A percentile compares a stretch with the other conserved stretches of the same genome.
phyloP scores from a whole-genome alignment of 169 alveolate species.

The Plasmodium malariae region DNA sequence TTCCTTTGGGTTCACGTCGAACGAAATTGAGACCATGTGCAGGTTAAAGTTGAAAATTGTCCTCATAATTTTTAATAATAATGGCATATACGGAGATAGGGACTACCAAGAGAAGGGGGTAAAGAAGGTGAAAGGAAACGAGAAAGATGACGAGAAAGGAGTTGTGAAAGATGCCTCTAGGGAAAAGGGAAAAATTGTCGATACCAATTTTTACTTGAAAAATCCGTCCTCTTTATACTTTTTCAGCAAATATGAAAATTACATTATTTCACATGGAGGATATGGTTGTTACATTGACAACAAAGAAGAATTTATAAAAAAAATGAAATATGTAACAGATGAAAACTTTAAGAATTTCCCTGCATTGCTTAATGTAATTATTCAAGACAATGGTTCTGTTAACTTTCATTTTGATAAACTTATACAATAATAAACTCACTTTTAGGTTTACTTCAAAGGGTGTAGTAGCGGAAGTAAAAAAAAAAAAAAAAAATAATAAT shows the following conservation, averaged over 20 bases:
- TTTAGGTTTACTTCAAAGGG: too few relatives aligned
- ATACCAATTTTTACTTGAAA: conserved; percentile 18
- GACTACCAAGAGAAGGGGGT: conserved; percentile 3
- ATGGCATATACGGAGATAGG: conserved; percentile 70
- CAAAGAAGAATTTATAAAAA: conserved; percentile 38
- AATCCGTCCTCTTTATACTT: conserved; percentile 69
- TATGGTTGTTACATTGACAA: conserved; percentile 62
- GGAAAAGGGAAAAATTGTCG: not conserved
- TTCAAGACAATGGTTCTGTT: conserved; percentile 31
- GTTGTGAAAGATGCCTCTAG: too few relatives aligned
- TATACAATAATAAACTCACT: conserved; percentile 40
- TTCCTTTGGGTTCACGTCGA: conserved; percentile 71
- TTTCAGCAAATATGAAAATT: conserved; percentile 63
- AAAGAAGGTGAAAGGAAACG: not conserved
- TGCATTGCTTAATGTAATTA: conserved; percentile 41
- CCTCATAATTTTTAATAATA: conserved; percentile 54
- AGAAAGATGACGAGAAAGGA: not conserved
- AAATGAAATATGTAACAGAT: conserved; percentile 29
- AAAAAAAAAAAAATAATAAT: not conserved
- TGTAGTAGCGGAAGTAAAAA: not conserved
- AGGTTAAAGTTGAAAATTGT: conserved; percentile 51
- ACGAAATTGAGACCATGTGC: conserved; percentile 69
- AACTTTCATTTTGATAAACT: conserved; percentile 39
- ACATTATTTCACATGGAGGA: conserved; percentile 68
- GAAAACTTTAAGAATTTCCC: conserved; percentile 47